Conservation (phyloP, 1,284 basidiomycete genomes). For the Meira miltonrushii region DNA sequence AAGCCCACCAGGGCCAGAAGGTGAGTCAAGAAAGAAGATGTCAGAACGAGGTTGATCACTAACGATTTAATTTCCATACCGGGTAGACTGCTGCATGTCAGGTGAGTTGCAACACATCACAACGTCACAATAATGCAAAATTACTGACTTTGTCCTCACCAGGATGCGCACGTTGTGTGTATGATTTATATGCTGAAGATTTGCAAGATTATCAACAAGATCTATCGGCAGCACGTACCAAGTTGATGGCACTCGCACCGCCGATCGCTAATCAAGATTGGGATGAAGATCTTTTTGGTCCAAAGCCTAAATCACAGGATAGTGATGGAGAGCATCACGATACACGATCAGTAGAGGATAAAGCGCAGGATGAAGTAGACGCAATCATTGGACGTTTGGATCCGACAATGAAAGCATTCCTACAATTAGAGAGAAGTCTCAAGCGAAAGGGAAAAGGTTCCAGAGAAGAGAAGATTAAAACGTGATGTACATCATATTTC, state of each 20-base stretch:
- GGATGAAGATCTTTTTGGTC: slow-evolving; percentile 57
- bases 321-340: background rate
- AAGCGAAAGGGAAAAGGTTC: slow-evolving; percentile 18
- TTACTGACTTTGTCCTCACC: slow-evolving; percentile 34
- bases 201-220: slow-evolving; percentile 64
- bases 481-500: background rate
- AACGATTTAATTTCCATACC: background rate
- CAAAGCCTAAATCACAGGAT: slow-evolving; percentile 45
- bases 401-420: slow-evolving; percentile 44
- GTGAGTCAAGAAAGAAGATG: slow-evolving; percentile 1
- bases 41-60: background rate
- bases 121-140: slow-evolving; percentile 3
- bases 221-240: slow-evolving; percentile 58
- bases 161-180: slow-evolving; percentile 79
- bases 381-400: slow-evolving; percentile 31
- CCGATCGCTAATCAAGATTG: slow-evolving; percentile 60
- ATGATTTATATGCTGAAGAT: slow-evolving; percentile 77
- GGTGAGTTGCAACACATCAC: slow-evolving; percentile 76
- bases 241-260: slow-evolving; percentile 59
- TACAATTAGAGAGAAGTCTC: slow-evolving; percentile 44
- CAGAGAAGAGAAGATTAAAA: background rate
- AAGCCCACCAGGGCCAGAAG: slow-evolving; percentile 48
- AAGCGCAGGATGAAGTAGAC: slow-evolving; percentile 31
- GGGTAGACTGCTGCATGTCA: slow-evolving; percentile 81
- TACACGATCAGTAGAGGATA: slow-evolving; percentile 16